Evolutionary conservation across 768 basidiomycete species (phyloP), one percentile per base, ranked within the genome.

Genomic region (Mycena capillaripes): DNA sequence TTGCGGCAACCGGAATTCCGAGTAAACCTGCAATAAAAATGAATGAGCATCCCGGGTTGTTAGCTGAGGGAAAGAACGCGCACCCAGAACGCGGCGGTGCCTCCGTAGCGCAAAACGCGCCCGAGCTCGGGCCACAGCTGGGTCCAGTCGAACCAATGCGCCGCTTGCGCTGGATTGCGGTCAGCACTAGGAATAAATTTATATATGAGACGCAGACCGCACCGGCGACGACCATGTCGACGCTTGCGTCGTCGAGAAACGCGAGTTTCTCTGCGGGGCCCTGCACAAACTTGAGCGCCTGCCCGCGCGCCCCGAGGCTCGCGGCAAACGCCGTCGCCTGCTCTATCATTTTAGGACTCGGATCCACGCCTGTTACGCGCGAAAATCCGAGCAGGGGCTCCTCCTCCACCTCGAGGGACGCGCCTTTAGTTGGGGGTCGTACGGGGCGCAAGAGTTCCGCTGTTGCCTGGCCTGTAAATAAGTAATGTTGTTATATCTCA

Each of bases 91-190:
- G 93, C 93, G 14, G 89, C 89, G 1, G 89, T 91, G 3, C 93
- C 95, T 19, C 89, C 86, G 10, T 84, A 85, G 58, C 88, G 84
- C 48, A 95, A 81, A 10, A 93, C 86, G 4, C 92, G 84, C 14
- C 85, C 84, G 0, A 90, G 82, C 80, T 95, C 92, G 4, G 87
- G 88, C 93, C 94, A 96, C 9, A 92, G 84, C 75, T 87, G 89
- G 8, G 81, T 79, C 88, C 91, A 93, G 76, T 95, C 86, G 76
- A 95, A 96, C 94, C 94, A 95, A 77, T 96, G 95, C 3, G 89
- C 89, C 0, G 94, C 90, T 81, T 94, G 94, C 1, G 92, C 94
- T 94, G 27, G 48, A 21, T 38, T 63, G 38, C n/a, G 48, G 23
- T 40, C 12, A 58, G 55, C 62, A 16, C 1, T 34, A 25, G 44